These are phyloP conservation scores for Larix kaempferi DNA, from an alignment of 75 land plant species.

Conservation along the genomic window DNA sequence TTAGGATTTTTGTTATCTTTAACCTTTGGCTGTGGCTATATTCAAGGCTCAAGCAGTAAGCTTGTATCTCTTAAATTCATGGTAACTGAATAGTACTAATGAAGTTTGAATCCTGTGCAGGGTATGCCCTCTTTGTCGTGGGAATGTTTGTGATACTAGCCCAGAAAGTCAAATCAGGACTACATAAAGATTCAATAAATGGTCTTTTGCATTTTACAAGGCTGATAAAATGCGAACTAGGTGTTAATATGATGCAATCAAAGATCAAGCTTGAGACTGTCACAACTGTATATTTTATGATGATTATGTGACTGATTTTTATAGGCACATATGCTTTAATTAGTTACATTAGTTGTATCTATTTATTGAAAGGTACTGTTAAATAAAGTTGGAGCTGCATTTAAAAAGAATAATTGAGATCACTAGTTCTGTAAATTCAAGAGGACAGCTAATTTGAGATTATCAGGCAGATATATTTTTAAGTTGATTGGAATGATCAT, in stretches of 20 bases:
- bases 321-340: neutral
- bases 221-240: neutral
- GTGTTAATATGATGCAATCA: neutral
- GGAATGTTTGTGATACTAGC: slow-evolving; percentile 41
- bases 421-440: neutral
- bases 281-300: neutral
- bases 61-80: neutral
- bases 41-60: neutral
- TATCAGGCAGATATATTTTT: neutral
- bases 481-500: neutral
- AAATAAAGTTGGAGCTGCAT: neutral
- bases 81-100: slow-evolving; percentile 2
- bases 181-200: neutral
- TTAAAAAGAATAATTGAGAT: neutral
- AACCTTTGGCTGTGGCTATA: neutral
- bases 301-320: no score
- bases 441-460: neutral
- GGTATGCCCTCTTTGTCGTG: slow-evolving; percentile 67
- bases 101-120: slow-evolving; percentile 18
- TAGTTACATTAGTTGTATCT: neutral
- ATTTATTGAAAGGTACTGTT: neutral
- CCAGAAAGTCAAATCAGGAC: slow-evolving; percentile 1
- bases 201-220: neutral
- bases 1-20: neutral
- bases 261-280: neutral